These are phyloP conservation scores for Nicotiana tomentosiformis DNA, from an alignment of 257 asterid genomes.

Conservation along the genomic window DNA sequence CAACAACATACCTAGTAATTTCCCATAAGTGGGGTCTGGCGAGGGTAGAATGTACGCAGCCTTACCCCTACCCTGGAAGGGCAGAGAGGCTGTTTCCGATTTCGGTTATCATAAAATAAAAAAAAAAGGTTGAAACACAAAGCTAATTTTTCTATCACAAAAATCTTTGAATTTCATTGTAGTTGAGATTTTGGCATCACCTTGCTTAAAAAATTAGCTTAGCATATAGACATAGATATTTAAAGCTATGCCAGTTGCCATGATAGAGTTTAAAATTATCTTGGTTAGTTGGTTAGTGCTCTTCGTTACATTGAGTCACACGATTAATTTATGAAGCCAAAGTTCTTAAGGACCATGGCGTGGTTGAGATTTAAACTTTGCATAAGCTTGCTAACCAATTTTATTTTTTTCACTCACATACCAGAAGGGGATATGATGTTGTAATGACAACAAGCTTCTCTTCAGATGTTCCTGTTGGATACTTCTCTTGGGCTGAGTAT, in stretches of 20 bases:
- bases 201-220: background rate
- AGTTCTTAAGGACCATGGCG: background rate
- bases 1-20: too few species aligned
- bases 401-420: background rate
- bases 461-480: slow-evolving; percentile 98
- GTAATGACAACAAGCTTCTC: slow-evolving; percentile 98
- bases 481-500: slow-evolving; percentile 98
- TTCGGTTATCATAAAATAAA: too few species aligned
- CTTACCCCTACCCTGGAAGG: too few species aligned
- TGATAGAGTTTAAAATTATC: background rate
- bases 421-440: slow-evolving; percentile 72
- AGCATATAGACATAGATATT: background rate
- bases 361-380: background rate
- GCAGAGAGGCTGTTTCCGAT: too few species aligned
- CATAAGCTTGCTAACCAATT: background rate
- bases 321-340: background rate
- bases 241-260: background rate
- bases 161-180: background rate
- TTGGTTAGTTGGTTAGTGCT: background rate
- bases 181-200: background rate
- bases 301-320: background rate
- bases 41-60: too few species aligned
- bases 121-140: background rate
- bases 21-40: too few species aligned
- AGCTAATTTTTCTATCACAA: background rate